These are phyloP conservation scores for Yamadazyma akitaensis DNA, from an alignment of 805 yeast genomes.

Conservation along the genomic window DNA sequence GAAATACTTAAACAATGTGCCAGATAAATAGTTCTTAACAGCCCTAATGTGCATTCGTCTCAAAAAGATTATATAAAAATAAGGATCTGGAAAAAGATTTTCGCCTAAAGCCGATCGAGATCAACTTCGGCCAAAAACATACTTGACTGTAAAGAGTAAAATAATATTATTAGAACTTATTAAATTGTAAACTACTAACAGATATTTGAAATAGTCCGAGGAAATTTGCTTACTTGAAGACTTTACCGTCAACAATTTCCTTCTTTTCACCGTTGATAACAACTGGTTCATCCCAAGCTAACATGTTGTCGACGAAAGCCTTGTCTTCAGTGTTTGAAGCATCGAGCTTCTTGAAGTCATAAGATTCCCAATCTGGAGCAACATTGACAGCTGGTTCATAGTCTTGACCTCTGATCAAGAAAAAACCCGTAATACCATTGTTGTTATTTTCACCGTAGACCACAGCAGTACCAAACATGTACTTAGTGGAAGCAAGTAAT, in stretches of 20 bases:
- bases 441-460: conserved; percentile 98
- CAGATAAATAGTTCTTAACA: too few relatives aligned
- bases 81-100: too few relatives aligned
- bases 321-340: conserved; percentile 71
- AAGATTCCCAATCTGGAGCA: conserved; percentile 99
- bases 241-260: conserved; percentile 97
- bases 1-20: too few relatives aligned
- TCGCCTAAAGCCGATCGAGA: too few relatives aligned
- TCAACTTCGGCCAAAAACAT: too few relatives aligned
- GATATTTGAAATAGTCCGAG: not conserved
- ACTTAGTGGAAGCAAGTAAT: conserved; percentile 86
- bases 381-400: conserved; percentile 88
- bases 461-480: conserved; percentile 88
- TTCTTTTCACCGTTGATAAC: conserved; percentile 70
- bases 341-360: conserved; percentile 79
- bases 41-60: too few relatives aligned
- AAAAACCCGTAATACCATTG: conserved; percentile 95
- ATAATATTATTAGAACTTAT: not conserved
- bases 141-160: too few relatives aligned
- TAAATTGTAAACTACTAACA: not conserved
- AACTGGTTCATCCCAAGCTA: conserved; percentile 98
- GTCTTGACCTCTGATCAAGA: conserved; percentile 95
- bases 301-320: conserved; percentile 81
- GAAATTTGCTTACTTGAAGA: conserved; percentile 63
- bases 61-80: too few relatives aligned